phyloP scores from a whole-genome alignment of 768 basidiomycete genomes.

The Cystofilobasidium ferigula region DNA sequence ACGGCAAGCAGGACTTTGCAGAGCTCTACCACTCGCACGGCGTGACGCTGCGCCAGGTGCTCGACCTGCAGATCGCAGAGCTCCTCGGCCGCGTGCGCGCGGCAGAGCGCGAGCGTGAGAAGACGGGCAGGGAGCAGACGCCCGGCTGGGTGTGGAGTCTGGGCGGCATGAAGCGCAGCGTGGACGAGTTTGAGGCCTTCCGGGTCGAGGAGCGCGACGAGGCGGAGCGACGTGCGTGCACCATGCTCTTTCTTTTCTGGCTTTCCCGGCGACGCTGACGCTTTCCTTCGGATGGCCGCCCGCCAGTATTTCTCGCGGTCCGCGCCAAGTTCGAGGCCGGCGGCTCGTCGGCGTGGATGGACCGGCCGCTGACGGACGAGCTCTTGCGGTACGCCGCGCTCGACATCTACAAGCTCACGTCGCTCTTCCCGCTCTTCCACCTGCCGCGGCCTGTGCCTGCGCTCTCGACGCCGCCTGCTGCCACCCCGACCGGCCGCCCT shows the following conservation, averaged over 20 bases:
- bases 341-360: conserved; percentile 37
- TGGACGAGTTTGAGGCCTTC: conserved; percentile 4
- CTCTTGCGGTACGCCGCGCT: conserved; percentile 43
- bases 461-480: background rate
- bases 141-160: conserved; percentile 3
- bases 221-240: conserved; percentile 38
- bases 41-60: conserved; percentile 35
- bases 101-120: conserved; percentile 31
- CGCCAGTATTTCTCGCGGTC: conserved; percentile 29
- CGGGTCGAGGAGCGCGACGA: background rate
- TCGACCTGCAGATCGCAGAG: conserved; percentile 44
- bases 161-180: conserved; percentile 3
- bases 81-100: conserved; percentile 35
- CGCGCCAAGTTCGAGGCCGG: conserved; percentile 39
- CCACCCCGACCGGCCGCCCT: background rate
- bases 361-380: conserved; percentile 38
- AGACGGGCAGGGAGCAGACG: background rate
- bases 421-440: conserved; percentile 39
- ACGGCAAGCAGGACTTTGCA: conserved; percentile 42
- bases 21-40: conserved; percentile 37
- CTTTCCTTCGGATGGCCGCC: background rate
- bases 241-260: too few species aligned
- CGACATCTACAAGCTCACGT: conserved; percentile 42
- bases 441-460: conserved; percentile 26
- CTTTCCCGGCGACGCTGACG: background rate